These are phyloP conservation scores for Beauveria australis DNA, from an alignment of 2,329 filamentous ascomycete species.

Conservation along the genomic window DNA sequence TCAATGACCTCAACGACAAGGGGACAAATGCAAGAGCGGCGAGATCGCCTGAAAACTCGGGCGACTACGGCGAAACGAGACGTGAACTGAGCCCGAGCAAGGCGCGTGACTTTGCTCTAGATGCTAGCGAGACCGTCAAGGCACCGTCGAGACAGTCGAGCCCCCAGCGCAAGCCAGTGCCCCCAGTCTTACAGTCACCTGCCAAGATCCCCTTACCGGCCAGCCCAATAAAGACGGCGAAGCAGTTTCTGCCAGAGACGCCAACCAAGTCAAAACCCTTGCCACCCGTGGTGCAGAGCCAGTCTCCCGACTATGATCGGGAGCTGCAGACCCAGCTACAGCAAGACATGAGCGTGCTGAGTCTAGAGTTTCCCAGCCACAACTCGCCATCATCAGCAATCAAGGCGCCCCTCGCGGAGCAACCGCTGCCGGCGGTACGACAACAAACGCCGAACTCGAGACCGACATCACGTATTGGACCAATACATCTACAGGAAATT, in stretches of 20 bases:
- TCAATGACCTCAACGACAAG: conserved; percentile 69
- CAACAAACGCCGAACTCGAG: conserved; percentile 21
- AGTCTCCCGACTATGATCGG: conserved; percentile 53
- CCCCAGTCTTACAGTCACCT: conserved; percentile 35
- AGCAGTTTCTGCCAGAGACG: conserved; percentile 33
- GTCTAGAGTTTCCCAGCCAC: conserved; percentile 28
- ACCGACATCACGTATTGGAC: conserved; percentile 29
- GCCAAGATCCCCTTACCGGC: conserved; percentile 52
- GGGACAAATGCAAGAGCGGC: conserved; percentile 67
- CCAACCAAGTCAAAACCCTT: conserved; percentile 38
- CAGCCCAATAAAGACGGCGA: conserved; percentile 23
- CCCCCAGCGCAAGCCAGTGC: conserved; percentile 50
- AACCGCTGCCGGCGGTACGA: conserved; percentile 14
- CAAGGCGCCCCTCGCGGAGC: not conserved
- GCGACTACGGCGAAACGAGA: conserved; percentile 44
- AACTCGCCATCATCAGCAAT: conserved; percentile 19
- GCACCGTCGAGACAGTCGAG: conserved; percentile 49
- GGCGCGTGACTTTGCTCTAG: conserved; percentile 34
- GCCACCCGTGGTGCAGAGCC: conserved; percentile 37
- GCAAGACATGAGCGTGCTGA: conserved; percentile 51
- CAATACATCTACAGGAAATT: conserved; percentile 44
- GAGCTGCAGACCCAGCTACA: conserved; percentile 56
- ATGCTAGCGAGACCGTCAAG: conserved; percentile 49
- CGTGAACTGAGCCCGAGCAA: conserved; percentile 46
- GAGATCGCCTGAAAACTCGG: conserved; percentile 38